Evolutionary conservation across 805 yeast species (phyloP), one percentile per base, ranked within the genome.

Genomic region (Kluyveromyces siamensis): DNA sequence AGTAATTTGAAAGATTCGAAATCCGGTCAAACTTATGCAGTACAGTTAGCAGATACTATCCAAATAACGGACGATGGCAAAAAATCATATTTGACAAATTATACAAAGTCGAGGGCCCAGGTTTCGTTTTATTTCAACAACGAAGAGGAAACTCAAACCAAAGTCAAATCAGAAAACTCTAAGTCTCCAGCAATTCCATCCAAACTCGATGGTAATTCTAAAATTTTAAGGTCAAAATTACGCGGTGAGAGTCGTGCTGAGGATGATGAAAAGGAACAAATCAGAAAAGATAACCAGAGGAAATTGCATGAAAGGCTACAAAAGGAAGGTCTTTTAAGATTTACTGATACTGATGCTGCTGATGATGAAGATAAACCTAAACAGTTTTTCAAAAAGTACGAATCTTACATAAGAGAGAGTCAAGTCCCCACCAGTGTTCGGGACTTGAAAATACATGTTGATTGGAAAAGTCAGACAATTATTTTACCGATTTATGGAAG

Each of bases 401-500:
- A 91, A 71, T 89, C 98, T 0, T 91, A 91, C 66, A 81, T 90
- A 46, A 77, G 97, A 58, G 99, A 91, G 63, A 74, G 93, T 2
- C 98, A 93, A 72, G 83, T 91, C 53, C 98, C 99, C 39, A 69
- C 73, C 37, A 77, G 78, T 57, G 95, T 89, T 17, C 80, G 83
- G 59, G 96, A 90, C 63, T 73, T 93, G 65, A 82, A 82, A 62
- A 81, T 91, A 51, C 90, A 84, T 63, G 89, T 93, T 50, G 99
- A 91, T 65, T 75, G 80, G 64, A 87, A 86, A 60, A 78, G 85
- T 50, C 96, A 90, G 68, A 86, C 97, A 1, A 84, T 91, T 48
- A 79, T 91, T 52, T 71, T 91, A 50, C 99, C 99, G 46, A 84
- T 91, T 50, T 79, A 84, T 60, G 99, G 99, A 53, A 77, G 98